A percentile compares a stretch with the other conserved stretches of the same genome.
Evolutionary conservation across 345 rosid genomes (phyloP).

Genomic region (Microcos paniculata): DNA sequence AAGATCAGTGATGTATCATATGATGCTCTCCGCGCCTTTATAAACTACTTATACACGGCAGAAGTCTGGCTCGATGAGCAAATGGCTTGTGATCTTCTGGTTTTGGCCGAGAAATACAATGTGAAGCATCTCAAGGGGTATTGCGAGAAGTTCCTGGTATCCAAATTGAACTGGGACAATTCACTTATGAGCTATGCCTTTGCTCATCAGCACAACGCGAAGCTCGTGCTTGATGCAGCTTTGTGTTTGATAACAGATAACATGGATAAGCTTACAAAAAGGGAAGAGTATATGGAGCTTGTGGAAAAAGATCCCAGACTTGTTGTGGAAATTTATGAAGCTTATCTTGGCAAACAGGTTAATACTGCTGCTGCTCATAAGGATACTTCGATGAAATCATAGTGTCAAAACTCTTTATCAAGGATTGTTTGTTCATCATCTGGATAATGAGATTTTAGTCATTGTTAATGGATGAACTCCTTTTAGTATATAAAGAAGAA

Average conservation of each 20-base stretch:
- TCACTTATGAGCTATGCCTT: slow-evolving; percentile 73
- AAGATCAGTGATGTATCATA: slow-evolving; percentile 68
- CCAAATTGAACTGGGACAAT: slow-evolving; percentile 76
- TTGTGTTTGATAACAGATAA: slow-evolving; percentile 62
- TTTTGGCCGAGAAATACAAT: slow-evolving; percentile 79
- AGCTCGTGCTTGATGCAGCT: slow-evolving; percentile 61
- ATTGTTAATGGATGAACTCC: neutral
- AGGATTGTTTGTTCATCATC: slow-evolving; percentile 2
- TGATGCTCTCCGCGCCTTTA: slow-evolving; percentile 64
- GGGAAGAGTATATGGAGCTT: slow-evolving; percentile 70
- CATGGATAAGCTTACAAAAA: slow-evolving; percentile 74
- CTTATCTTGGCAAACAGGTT: slow-evolving; percentile 63
- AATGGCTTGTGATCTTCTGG: slow-evolving; percentile 76
- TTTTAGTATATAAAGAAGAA: neutral
- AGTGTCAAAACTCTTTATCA: neutral
- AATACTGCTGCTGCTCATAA: slow-evolving; percentile 69
- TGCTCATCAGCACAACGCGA: slow-evolving; percentile 84
- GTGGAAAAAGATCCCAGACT: slow-evolving; percentile 77
- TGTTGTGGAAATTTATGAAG: slow-evolving; percentile 76
- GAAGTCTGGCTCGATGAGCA: slow-evolving; percentile 79
- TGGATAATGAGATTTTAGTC: neutral
- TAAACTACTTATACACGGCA: slow-evolving; percentile 72
- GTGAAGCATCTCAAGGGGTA: slow-evolving; percentile 74
- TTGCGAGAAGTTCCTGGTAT: slow-evolving; percentile 72
- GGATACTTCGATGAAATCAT: slow-evolving; percentile 28